Base-by-base conservation (phyloP, 225 moss, liverwort and hornwort species). In the Rhytidiadelphus loreus region DNA sequence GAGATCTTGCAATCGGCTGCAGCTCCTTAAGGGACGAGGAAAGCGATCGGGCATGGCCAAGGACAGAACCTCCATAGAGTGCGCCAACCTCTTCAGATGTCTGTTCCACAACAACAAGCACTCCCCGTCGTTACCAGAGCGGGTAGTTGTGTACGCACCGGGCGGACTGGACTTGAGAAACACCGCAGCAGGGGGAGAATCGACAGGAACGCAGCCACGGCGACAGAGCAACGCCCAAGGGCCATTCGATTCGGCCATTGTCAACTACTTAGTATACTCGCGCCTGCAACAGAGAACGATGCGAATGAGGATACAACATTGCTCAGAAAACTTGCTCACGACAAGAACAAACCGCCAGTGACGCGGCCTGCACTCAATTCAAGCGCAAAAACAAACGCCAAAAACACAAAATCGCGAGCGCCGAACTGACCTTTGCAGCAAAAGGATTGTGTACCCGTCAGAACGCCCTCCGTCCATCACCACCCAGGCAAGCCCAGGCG, bases 121-220 rank as follows among this genome's bases (percentile, higher is more conserved):
- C 63, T 89, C 86, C 20, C 93, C 98, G 19, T 92, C 94, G 78
- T 90, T 82, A 22, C 88, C 83, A 3, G 97, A 93, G 72, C 97
- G 96, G 29, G 98, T 98, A 37, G 97, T 94, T 5, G 98, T 97
- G 83, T 98, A 98, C 7, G 94, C 97, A n/a, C 96, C 98, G 88
- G 88, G 85, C 41, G 88, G 76, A 81, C 86, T 90, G 17, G 87
- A 77, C 89, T 86, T 93, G 63, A 97, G 92, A 86, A 97, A 97
- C 41, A 88, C 90, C 71, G 95, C 84, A 32, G 93, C 95, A 44
- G 96, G 86, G 61, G 91, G 84, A 2, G 87, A 89, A 29, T 94
- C 88, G 16, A 92, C 80, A 12, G 86, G 82, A 39, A 92, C 85
- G 57, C 76, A 59, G 30, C 89, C 86, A 65, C 52, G 62, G 43